Evolutionary conservation across 768 basidiomycete genomes (phyloP), one percentile per base, ranked within the genome.

Genomic region (Pleurotus eryngii): DNA sequence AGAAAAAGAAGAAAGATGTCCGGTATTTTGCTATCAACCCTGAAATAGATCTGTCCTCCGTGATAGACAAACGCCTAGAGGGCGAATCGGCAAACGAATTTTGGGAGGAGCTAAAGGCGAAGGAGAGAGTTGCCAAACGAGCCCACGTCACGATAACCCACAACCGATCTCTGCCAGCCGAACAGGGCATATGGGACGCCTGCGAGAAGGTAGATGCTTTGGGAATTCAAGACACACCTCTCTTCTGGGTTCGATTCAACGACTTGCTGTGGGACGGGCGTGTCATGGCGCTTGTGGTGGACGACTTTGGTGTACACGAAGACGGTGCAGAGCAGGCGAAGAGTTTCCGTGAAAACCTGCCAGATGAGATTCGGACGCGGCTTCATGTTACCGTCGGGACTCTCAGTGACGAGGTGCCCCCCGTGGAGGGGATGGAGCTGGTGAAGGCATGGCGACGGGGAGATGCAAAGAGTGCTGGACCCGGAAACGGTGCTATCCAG

Each of bases 81-180:
- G 77, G 70, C 27, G 64, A 67, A 18, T 66, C 70, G 24, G 57
- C 64, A 18, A 59, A 61, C 1, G 72, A 73, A 4, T 78, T 91
- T 58, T 90, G 84, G 80, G 63, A 68, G 0, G 49, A 63, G 6
- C 65, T 95, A 27, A 74, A 78, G 56, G 42, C 49, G 7, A 69
- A 70, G 0, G 65, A 73, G 4, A 76, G 90, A 22, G 69, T 96
- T 12, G 67, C 81, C 14, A 61, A 68, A 40, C 72, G 79, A 3
- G 93, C 95, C 1, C 97, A 98, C 71, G 78, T 97, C 56, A 98
- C 96, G 1, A 74, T 98, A 58, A 87, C 88, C 27, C 97, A 99
- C 70, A 68, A 69, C 60, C 85, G 84, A 18, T 57, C 70, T n/a
- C 56, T 73, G 53, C 65, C 64, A 18, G 61, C 40, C 46, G 65